Percentiles rank a stretch among this genome's conserved stretches.
Conservation (phyloP, 306 rosid genomes). For the Comarum palustre region DNA sequence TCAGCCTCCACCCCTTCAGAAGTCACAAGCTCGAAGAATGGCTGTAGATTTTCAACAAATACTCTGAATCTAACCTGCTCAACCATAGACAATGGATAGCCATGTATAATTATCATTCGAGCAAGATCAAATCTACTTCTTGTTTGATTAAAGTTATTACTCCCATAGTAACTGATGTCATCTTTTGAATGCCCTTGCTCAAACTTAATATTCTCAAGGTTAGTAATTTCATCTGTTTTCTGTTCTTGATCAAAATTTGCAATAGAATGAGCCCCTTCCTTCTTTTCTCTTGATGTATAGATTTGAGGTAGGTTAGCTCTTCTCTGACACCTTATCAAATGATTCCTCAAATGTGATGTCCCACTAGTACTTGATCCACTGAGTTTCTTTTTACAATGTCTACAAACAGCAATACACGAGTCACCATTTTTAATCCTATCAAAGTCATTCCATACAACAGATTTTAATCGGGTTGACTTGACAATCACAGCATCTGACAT, state of each 20-base stretch:
- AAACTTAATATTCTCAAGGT: conserved; percentile 75
- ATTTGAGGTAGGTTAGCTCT: conserved; percentile 62
- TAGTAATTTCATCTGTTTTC: conserved; percentile 68
- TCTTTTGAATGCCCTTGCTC: conserved; percentile 87
- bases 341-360: conserved; percentile 98
- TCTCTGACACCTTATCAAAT: conserved; percentile 90
- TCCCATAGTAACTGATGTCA: conserved; percentile 45
- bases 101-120: conserved; percentile 94
- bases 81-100: conserved; percentile 91
- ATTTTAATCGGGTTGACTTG: conserved; percentile 87
- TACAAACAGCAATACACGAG: conserved; percentile 81
- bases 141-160: conserved; percentile 73
- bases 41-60: conserved; percentile 89
- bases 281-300: conserved; percentile 72
- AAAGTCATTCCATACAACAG: conserved; percentile 97
- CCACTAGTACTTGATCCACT: conserved; percentile 99
- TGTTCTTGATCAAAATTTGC: conserved; percentile 69
- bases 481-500: conserved; percentile 82
- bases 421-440: conserved; percentile 95
- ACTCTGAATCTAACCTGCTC: conserved; percentile 93
- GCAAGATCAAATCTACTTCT: conserved; percentile 92
- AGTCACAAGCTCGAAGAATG: conserved; percentile 80
- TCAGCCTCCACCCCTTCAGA: conserved; percentile 79
- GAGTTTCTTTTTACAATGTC: conserved; percentile 95
- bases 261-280: conserved; percentile 67